phyloP scores from a whole-genome alignment of 768 basidiomycete genomes.

The Suillus discolor region DNA sequence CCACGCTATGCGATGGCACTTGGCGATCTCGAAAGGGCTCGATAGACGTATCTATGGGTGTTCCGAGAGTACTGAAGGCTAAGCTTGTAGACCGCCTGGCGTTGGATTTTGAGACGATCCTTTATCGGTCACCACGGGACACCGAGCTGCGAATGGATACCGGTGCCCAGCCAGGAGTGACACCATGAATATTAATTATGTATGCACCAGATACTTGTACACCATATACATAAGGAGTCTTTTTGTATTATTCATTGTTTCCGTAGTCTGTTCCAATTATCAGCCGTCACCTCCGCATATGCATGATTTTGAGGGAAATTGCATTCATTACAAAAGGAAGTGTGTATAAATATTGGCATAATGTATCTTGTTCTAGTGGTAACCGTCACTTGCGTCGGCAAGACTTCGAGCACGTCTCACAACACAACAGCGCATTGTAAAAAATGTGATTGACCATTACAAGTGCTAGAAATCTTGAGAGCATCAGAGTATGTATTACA shows the following conservation, averaged over 20 bases:
- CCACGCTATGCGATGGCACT: constrained; percentile 19
- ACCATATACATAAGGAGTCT: not conserved
- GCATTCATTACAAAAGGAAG: too few species aligned
- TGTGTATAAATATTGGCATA: too few species aligned
- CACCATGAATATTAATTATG: not conserved
- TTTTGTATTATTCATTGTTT: not conserved
- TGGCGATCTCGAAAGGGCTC: constrained; percentile 19
- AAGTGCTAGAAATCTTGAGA: too few species aligned
- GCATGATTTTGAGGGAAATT: too few species aligned
- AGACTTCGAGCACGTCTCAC: too few species aligned
- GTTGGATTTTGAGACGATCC: constrained; percentile 11
- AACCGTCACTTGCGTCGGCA: too few species aligned
- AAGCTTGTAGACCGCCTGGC: constrained; percentile 21
- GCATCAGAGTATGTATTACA: too few species aligned
- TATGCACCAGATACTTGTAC: not conserved
- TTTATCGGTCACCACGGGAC: constrained; percentile 1
- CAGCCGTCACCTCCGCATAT: too few species aligned
- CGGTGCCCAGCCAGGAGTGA: not conserved
- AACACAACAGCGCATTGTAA: too few species aligned
- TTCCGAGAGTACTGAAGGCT: constrained; percentile 20
- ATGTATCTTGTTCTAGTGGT: too few species aligned
- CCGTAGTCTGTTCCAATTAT: not conserved
- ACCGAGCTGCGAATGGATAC: not conserved
- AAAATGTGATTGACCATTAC: too few species aligned
- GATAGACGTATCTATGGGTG: constrained; percentile 27